These are phyloP conservation scores for Xylariomycetidae sp. DNA, from an alignment of 2,329 filamentous ascomycete species.

Conservation along the genomic window DNA sequence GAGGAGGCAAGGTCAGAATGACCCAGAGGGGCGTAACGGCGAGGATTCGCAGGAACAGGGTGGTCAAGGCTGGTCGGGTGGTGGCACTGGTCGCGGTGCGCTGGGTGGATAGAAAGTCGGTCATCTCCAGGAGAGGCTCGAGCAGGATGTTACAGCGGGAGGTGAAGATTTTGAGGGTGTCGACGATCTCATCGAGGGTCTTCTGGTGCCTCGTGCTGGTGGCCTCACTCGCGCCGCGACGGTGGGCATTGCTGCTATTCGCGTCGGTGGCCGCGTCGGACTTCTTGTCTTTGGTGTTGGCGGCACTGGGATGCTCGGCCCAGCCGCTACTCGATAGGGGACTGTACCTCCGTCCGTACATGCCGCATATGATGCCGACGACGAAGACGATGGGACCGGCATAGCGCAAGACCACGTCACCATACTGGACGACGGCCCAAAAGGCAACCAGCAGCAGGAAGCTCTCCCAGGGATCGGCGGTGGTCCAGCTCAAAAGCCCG, in stretches of 20 bases:
- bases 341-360: constrained; percentile 88
- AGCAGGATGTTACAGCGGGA: constrained; percentile 86
- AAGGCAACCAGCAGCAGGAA: constrained; percentile 81
- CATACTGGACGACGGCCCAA: constrained; percentile 83
- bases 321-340: constrained; percentile 82
- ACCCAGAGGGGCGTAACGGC: constrained; percentile 88
- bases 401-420: constrained; percentile 72
- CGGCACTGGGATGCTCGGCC: constrained; percentile 36
- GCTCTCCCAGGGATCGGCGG: constrained; percentile 91
- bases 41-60: constrained; percentile 82
- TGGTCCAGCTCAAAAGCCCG: constrained; percentile 89
- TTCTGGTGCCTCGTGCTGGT: constrained; percentile 76
- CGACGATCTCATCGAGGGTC: constrained; percentile 94
- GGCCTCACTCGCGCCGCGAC: constrained; percentile 47
- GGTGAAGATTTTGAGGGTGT: constrained; percentile 85
- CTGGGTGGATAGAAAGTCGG: constrained; percentile 89
- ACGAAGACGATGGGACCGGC: constrained; percentile 82
- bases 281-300: constrained; percentile 21
- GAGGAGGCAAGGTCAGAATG: constrained; percentile 70
- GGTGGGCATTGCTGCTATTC: constrained; percentile 29
- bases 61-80: constrained; percentile 81
- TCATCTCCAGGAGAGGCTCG: constrained; percentile 81
- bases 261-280: constrained; percentile 26
- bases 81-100: constrained; percentile 86
- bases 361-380: constrained; percentile 72